phyloP scores from a whole-genome alignment of 345 rosid species.

The Brassica juncea region DNA sequence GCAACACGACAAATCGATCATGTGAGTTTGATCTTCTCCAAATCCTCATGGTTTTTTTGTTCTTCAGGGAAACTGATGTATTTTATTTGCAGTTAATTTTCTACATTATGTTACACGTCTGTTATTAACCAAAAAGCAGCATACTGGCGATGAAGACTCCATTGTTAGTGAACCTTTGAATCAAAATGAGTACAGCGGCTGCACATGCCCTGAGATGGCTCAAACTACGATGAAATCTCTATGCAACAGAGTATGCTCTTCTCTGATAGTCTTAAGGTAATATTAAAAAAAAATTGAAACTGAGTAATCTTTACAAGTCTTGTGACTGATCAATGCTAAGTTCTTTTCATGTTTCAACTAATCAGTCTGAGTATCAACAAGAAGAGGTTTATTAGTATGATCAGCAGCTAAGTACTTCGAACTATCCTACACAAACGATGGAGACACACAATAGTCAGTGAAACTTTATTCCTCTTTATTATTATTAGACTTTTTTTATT shows the following conservation, averaged over 20 bases:
- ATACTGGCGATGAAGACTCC: too few species aligned
- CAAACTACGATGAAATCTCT: conserved; percentile 72
- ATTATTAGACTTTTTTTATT: neutral
- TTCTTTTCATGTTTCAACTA: neutral
- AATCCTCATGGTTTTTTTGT: too few species aligned
- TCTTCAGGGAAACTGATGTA: too few species aligned
- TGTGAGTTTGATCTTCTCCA: too few species aligned
- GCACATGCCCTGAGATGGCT: conserved; percentile 56
- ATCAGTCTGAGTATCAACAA: neutral
- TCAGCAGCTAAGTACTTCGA: conserved; percentile 97
- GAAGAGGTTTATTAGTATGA: neutral
- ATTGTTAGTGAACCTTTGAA: conserved; percentile 21
- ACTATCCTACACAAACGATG: conserved; percentile 74
- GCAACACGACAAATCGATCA: too few species aligned
- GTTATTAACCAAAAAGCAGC: too few species aligned
- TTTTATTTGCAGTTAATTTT: too few species aligned
- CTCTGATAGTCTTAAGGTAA: conserved; percentile 85
- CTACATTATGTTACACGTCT: too few species aligned
- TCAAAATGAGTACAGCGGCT: conserved; percentile 65
- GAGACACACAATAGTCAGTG: conserved; percentile 80
- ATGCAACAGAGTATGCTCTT: conserved; percentile 87
- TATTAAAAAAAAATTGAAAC: neutral
- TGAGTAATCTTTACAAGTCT: neutral
- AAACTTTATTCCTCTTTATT: neutral
- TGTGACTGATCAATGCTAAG: neutral